phyloP scores from a whole-genome alignment of 495 filamentous ascomycete genomes.

The Sphaerosporella brunnea region DNA sequence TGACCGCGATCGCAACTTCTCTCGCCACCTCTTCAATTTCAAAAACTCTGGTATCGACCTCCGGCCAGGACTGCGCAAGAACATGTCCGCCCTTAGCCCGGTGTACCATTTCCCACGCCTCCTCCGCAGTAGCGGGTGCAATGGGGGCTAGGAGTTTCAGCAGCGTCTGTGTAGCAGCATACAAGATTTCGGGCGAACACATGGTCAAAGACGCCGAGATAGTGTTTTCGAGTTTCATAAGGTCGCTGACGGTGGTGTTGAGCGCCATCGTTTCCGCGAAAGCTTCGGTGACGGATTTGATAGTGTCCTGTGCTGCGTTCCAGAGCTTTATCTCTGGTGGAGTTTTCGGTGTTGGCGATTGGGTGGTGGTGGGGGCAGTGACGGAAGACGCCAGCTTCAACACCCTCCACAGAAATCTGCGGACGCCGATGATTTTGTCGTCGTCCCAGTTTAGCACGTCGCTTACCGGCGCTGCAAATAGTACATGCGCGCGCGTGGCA shows the following conservation, averaged over 20 bases:
- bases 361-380: neutral
- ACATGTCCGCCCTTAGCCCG: neutral
- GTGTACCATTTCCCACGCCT: conserved; percentile 50
- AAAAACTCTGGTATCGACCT: conserved; percentile 7
- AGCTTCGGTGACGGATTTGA: conserved; percentile 48
- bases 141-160: conserved; percentile 59
- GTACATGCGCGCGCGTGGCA: conserved; percentile 65
- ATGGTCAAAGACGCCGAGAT: conserved; percentile 26
- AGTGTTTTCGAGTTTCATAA: conserved; percentile 60
- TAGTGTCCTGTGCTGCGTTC: conserved; percentile 46
- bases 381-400: conserved; percentile 7
- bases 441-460: conserved; percentile 82
- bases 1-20: conserved; percentile 50
- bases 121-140: conserved; percentile 58
- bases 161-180: conserved; percentile 31
- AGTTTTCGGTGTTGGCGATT: conserved; percentile 4
- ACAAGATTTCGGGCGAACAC: conserved; percentile 9
- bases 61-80: conserved; percentile 16
- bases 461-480: conserved; percentile 69
- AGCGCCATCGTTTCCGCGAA: conserved; percentile 52
- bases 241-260: conserved; percentile 65
- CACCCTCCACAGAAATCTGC: conserved; percentile 45
- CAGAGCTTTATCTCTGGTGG: conserved; percentile 41
- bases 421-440: conserved; percentile 59
- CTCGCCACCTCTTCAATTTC: conserved; percentile 6